Evolutionary conservation across 306 rosid genomes (phyloP).

Genomic region (Adenanthera pavonina): DNA sequence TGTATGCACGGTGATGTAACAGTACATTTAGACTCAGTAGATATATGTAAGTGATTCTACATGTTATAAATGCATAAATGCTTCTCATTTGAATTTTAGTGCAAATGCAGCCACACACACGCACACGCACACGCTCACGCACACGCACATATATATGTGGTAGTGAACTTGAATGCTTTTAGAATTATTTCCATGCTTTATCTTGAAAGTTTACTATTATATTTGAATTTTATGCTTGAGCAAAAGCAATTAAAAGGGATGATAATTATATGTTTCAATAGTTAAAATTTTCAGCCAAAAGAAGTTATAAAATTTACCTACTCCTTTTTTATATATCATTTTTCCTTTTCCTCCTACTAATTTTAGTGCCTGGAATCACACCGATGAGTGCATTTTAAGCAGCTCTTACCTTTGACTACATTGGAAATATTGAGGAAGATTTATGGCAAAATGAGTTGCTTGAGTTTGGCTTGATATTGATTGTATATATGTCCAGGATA

Average conservation of each 20-base stretch:
- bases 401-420: background rate
- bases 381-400: background rate
- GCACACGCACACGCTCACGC: too few relatives aligned
- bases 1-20: too few relatives aligned
- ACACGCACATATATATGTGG: too few relatives aligned
- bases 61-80: background rate
- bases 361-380: background rate
- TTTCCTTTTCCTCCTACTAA: background rate
- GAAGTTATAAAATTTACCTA: background rate
- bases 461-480: slow-evolving; percentile 17
- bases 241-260: background rate
- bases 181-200: background rate
- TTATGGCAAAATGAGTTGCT: background rate
- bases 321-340: background rate
- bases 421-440: background rate
- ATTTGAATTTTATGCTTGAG: background rate
- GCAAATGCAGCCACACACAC: background rate
- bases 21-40: background rate
- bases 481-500: background rate
- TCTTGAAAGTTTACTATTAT: background rate
- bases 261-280: background rate
- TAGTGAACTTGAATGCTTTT: background rate
- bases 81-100: background rate
- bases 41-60: background rate
- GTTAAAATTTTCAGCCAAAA: too few relatives aligned